Evolutionary conservation across 257 asterid genomes (phyloP), one percentile per base, ranked within the genome.

Genomic region (Ilex aquifolium): DNA sequence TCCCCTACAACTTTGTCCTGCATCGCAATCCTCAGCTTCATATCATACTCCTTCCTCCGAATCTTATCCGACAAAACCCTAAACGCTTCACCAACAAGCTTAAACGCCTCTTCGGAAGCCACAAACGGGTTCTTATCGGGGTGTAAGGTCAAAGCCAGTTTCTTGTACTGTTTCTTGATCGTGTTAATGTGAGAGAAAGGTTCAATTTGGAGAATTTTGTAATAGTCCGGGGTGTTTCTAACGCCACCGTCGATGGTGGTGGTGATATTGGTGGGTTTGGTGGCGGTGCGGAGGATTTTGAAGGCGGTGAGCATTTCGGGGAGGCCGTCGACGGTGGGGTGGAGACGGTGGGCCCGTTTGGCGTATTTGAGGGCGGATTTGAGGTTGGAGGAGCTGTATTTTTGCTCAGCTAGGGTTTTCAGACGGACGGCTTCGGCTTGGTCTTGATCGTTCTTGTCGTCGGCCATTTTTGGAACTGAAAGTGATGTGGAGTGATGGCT

Each of bases 41-140:
- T 57, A 60, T 91, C 98, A 57, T 86, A 91, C 66, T 84, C 90
- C 63, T 81, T 86, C 81, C 95, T 80, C 84, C 84, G 79, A 56
- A 67, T 68, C 73, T 70, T 88, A 74, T 91, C 98, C 16, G 91
- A 79, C 44, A 91, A 75, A 65, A 91, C 90, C 59, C 81, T 72
- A 74, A 80, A 68, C 31, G 95, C 98, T 82, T 88, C 91, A 9
- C 83, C 88, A 0, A 91, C 94, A 65, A 81, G 61, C 82, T 91
- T 91, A 67, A 91, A 91, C 46, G 98, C 98, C 65, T 84, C 96
- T 68, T 80, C 98, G 1, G 83, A 82, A 4, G 83, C 94, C 27
- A 27, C 59, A 30, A 62, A 82, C 13, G 94, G 78, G 32, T 81
- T 88, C 63, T 88, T 91, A 31, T 91, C 98, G 0, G 98, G 98